A percentile compares a stretch with the other conserved stretches of the same genome.
phyloP scores from a whole-genome alignment of 2,329 filamentous ascomycete species.

The Proliferodiscus dingleyae region DNA sequence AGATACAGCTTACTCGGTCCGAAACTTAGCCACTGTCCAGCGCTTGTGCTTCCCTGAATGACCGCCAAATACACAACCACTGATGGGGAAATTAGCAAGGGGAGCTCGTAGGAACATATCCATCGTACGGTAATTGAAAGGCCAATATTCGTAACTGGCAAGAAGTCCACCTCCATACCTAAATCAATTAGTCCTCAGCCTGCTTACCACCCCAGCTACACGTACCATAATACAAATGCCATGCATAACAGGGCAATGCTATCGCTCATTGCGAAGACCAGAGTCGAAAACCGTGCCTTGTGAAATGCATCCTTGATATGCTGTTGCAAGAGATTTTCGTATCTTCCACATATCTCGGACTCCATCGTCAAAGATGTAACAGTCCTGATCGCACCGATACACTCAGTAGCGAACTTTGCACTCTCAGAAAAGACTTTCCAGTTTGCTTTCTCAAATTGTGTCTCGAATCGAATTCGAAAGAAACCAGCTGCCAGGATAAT shows the following conservation, averaged over 20 bases:
- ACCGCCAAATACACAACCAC: conserved; percentile 50
- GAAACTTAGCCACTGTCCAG: conserved; percentile 48
- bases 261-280: conserved; percentile 49
- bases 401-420: conserved; percentile 57
- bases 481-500: conserved; percentile 42
- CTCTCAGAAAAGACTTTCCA: conserved; percentile 53
- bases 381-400: conserved; percentile 55
- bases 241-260: conserved; percentile 53
- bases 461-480: conserved; percentile 45
- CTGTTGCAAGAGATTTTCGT: conserved; percentile 38
- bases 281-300: conserved; percentile 41
- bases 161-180: conserved; percentile 40
- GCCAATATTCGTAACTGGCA: conserved; percentile 34
- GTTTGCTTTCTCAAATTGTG: conserved; percentile 50
- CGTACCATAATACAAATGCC: conserved; percentile 53
- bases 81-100: conserved; percentile 39
- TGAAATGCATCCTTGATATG: conserved; percentile 43
- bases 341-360: conserved; percentile 46
- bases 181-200: background rate
- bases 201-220: background rate
- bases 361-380: conserved; percentile 58
- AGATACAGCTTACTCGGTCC: conserved; percentile 32
- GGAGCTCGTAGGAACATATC: conserved; percentile 53
- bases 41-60: conserved; percentile 45
- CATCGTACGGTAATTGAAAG: conserved; percentile 25